Percentiles rank a stretch among this genome's conserved stretches.
Evolutionary conservation across 2,329 filamentous ascomycete genomes (phyloP).

Genomic region (Pezicula radicicola): DNA sequence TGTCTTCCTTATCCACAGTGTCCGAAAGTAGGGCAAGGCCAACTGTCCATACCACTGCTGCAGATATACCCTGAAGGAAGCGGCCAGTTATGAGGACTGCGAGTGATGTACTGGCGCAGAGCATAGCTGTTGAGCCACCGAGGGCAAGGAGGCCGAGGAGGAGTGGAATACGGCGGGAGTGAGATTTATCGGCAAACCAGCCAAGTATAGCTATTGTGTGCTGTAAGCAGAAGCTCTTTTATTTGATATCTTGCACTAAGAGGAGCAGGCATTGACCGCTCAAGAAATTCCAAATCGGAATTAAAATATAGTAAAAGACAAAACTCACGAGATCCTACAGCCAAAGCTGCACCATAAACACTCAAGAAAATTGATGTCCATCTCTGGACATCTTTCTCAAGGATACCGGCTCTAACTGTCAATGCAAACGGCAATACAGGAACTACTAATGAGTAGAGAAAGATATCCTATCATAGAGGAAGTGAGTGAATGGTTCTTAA

Average conservation of each 20-base stretch:
- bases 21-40: conserved; percentile 69
- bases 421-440: conserved; percentile 71
- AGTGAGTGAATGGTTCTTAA: not conserved
- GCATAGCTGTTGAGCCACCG: conserved; percentile 56
- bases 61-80: conserved; percentile 64
- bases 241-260: no score
- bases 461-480: conserved; percentile 43
- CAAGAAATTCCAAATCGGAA: no score
- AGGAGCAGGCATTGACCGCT: no score
- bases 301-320: not conserved
- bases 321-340: conserved; percentile 42
- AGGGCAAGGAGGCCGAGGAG: conserved; percentile 50
- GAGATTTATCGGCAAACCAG: conserved; percentile 57
- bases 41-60: conserved; percentile 72
- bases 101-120: conserved; percentile 62
- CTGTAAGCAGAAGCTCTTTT: not conserved
- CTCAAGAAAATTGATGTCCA: conserved; percentile 74
- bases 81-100: conserved; percentile 59
- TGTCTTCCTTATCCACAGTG: conserved; percentile 48
- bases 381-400: conserved; percentile 51
- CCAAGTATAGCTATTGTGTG: conserved; percentile 40
- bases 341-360: conserved; percentile 65
- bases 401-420: conserved; percentile 48
- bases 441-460: conserved; percentile 61
- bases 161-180: conserved; percentile 59